Evolutionary conservation across 805 yeast genomes (phyloP), one percentile per base, ranked within the genome.

Genomic region (Isabelozyma gotoi): DNA sequence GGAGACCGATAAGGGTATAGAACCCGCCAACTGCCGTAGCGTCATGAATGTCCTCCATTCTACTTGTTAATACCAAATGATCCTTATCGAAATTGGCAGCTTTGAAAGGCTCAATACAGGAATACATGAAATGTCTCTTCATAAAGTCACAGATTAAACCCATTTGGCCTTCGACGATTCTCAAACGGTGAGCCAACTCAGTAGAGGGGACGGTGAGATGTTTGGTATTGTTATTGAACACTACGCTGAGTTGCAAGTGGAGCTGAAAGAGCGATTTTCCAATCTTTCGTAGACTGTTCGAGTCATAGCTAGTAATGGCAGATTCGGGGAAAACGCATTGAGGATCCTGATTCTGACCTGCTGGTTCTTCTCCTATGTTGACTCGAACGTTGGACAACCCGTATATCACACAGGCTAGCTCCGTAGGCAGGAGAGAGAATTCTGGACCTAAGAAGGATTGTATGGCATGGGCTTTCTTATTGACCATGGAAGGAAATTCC

Each of bases 1-100:
- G 39, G 12, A 71, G 27, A 1, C 77, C 77, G 5, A 70, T 47
- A 62, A 71, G 49, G 7, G 72, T 60, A 48, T 63, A 63, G 41
- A 71, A 71, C 38, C 71, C 60, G 2, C 68, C 73, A 12, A 68
- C 52, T n/a, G 57, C 44, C 1, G 71, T 53, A 14, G 47, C 43
- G 19, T 58, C 59, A 18, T 41, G 47, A 5, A 62, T 59, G 19
- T 19, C 46, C 5, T 33, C 33, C 38, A 53, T 47, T 11, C 39
- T 38, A 4, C 29, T 32, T 7, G 34, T 27, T 41, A 41, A 46
- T 7, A 37, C 43, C 10, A 52, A 50, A 14, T 6, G 33, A 18
- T 39, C 31, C 45, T 42, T 24, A 32, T 39, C 38, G 14, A 47
- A 34, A 31, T 52, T 49, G 2, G 58, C 63, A 3, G 48, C 42